Conservation (phyloP, 2,329 filamentous ascomycete genomes). For the Fusarium staphyleae region DNA sequence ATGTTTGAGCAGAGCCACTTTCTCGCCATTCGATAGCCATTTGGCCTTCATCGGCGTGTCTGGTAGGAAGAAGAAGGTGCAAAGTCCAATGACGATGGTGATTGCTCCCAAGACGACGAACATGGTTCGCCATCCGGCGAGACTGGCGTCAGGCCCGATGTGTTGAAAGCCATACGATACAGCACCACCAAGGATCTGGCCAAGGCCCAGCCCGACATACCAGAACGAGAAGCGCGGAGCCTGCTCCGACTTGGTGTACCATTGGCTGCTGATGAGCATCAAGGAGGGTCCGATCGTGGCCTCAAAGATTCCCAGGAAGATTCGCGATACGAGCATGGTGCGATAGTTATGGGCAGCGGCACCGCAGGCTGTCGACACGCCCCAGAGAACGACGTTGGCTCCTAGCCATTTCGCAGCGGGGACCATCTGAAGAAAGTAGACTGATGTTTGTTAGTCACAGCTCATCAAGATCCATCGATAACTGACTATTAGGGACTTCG, state of each 20-base stretch:
- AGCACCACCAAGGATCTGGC: constrained; percentile 68
- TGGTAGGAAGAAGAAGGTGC: constrained; percentile 46
- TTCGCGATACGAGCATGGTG: constrained; percentile 60
- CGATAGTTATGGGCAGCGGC: constrained; percentile 61
- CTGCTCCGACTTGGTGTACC: constrained; percentile 68
- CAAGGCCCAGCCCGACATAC: constrained; percentile 66
- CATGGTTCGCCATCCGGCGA: constrained; percentile 72
- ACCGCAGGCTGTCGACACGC: constrained; percentile 60
- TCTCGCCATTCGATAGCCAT: constrained; percentile 56
- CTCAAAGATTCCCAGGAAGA: constrained; percentile 68
- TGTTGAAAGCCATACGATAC: constrained; percentile 69
- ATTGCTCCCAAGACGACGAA: constrained; percentile 71
- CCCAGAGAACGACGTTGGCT: constrained; percentile 65
- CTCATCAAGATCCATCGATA: too few relatives aligned
- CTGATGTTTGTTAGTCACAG: constrained; percentile 39
- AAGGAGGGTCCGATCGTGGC: constrained; percentile 66
- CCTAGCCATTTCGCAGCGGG: constrained; percentile 69
- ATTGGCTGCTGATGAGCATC: constrained; percentile 67
- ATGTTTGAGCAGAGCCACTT: constrained; percentile 58
- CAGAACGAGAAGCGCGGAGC: constrained; percentile 66
- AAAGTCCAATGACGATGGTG: constrained; percentile 46
- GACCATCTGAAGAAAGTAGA: constrained; percentile 65
- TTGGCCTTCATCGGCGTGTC: constrained; percentile 57
- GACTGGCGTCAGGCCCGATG: constrained; percentile 57
- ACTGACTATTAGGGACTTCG: constrained; percentile 65